These are phyloP conservation scores for Arthroderma sp. DNA, from an alignment of 2,329 filamentous ascomycete species.

Conservation along the genomic window DNA sequence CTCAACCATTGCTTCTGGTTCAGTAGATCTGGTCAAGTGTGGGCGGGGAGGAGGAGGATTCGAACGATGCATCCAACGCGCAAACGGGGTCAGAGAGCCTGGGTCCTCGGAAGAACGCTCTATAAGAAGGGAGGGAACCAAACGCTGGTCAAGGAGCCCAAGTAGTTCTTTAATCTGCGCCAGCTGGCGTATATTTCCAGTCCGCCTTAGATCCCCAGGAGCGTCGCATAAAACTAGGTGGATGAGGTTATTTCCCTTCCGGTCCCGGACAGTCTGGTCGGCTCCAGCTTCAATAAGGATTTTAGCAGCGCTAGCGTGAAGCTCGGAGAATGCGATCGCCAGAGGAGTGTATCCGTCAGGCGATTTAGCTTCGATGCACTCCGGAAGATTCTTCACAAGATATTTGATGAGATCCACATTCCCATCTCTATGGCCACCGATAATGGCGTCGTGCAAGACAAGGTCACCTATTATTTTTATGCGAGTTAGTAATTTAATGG, in stretches of 20 bases:
- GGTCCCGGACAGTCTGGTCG: slow-evolving; percentile 53
- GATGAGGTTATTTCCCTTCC: slow-evolving; percentile 51
- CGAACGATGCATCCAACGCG: slow-evolving; percentile 37
- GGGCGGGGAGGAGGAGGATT: background rate
- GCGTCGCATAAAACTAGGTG: slow-evolving; percentile 40
- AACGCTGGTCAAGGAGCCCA: slow-evolving; percentile 46
- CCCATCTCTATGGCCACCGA: slow-evolving; percentile 30
- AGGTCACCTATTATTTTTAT: slow-evolving; percentile 25
- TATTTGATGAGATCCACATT: slow-evolving; percentile 48
- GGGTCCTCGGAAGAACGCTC: slow-evolving; percentile 18
- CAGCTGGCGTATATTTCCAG: slow-evolving; percentile 7
- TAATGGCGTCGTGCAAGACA: slow-evolving; percentile 53
- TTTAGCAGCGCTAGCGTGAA: slow-evolving; percentile 28
- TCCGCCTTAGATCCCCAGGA: slow-evolving; percentile 9
- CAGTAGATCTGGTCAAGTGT: background rate
- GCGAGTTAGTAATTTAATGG: too few relatives aligned
- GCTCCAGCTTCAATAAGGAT: slow-evolving; percentile 55
- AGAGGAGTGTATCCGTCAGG: slow-evolving; percentile 46
- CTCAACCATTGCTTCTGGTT: background rate
- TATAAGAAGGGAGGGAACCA: slow-evolving; percentile 19
- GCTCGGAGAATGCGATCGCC: slow-evolving; percentile 48
- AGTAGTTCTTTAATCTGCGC: slow-evolving; percentile 45
- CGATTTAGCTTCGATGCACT: slow-evolving; percentile 47
- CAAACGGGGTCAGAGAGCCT: slow-evolving; percentile 37
- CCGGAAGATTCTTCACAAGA: slow-evolving; percentile 49